Conservation (phyloP, 192 early-diverging fungal genomes). For the Linnemannia schmuckeri region DNA sequence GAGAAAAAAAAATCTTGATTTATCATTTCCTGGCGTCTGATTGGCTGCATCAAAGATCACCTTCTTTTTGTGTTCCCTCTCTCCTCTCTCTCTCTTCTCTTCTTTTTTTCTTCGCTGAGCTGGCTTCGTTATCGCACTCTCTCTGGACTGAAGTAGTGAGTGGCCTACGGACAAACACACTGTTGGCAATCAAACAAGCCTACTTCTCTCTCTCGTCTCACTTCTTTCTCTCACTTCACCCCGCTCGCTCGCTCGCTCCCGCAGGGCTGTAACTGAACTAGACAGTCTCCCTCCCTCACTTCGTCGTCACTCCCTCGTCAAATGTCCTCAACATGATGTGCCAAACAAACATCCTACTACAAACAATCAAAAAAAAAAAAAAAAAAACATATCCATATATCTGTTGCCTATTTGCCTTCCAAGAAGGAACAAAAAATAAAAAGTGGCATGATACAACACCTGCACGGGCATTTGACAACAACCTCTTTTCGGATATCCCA, state of each 20-base stretch:
- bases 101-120: too few relatives aligned
- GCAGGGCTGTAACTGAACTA: not conserved
- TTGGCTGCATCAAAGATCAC: conserved; percentile 56
- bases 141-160: not conserved
- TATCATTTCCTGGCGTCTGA: conserved; percentile 17
- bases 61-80: conserved; percentile 29
- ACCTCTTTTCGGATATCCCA: conserved; percentile 1
- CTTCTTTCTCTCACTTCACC: not conserved
- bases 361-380: not conserved
- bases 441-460: conserved; percentile 1
- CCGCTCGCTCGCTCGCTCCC: not conserved
- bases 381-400: not conserved
- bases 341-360: not conserved
- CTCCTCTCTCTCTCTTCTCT: not conserved
- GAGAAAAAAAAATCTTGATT: conserved; percentile 11
- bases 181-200: not conserved
- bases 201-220: not conserved
- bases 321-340: not conserved
- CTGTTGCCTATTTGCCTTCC: not conserved
- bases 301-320: not conserved
- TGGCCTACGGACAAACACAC: too few relatives aligned
- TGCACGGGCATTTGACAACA: not conserved
- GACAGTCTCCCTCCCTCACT: not conserved
- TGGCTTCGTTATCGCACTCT: not conserved
- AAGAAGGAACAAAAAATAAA: not conserved